phyloP scores from a whole-genome alignment of 2,329 filamentous ascomycete species.

The Colletotrichum tabaci region DNA sequence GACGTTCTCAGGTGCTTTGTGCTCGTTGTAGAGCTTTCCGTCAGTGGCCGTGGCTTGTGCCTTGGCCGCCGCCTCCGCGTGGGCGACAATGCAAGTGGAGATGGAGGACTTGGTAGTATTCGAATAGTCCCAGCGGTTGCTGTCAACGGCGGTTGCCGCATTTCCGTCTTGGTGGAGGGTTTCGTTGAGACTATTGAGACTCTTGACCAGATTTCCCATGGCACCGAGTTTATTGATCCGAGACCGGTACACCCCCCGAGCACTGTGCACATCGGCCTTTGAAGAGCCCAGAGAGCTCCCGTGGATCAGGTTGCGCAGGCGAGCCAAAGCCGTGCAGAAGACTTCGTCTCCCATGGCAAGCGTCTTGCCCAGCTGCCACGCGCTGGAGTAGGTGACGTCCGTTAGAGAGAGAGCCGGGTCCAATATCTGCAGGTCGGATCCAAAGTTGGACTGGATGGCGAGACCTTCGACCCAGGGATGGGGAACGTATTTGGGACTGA shows the following conservation, averaged over 20 bases:
- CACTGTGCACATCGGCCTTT: background rate
- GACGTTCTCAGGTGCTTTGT: conserved; percentile 47
- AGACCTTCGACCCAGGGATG: conserved; percentile 39
- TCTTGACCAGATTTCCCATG: conserved; percentile 39
- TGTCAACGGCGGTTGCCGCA: too few relatives aligned
- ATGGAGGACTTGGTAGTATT: too few relatives aligned
- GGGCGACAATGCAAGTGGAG: too few relatives aligned
- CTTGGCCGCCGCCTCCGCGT: background rate
- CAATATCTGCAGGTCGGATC: conserved; percentile 56
- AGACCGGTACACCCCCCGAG: background rate
- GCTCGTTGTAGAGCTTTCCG: conserved; percentile 45
- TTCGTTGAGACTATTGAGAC: too few relatives aligned
- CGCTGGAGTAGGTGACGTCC: conserved; percentile 60
- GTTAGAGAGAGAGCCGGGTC: conserved; percentile 57
- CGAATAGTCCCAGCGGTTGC: too few relatives aligned
- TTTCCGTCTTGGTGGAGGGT: too few relatives aligned
- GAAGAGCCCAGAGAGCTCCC: background rate
- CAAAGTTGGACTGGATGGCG: conserved; percentile 50
- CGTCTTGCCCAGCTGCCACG: conserved; percentile 60
- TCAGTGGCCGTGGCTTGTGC: background rate
- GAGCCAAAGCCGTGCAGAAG: conserved; percentile 50
- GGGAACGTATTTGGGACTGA: conserved; percentile 48
- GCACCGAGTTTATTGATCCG: background rate
- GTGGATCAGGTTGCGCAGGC: background rate
- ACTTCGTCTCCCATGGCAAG: conserved; percentile 54